A percentile compares a stretch with the other conserved stretches of the same genome.
These are phyloP conservation scores for Hypoxylon sp. DNA, from an alignment of 2,329 filamentous ascomycete species.

Conservation along the genomic window DNA sequence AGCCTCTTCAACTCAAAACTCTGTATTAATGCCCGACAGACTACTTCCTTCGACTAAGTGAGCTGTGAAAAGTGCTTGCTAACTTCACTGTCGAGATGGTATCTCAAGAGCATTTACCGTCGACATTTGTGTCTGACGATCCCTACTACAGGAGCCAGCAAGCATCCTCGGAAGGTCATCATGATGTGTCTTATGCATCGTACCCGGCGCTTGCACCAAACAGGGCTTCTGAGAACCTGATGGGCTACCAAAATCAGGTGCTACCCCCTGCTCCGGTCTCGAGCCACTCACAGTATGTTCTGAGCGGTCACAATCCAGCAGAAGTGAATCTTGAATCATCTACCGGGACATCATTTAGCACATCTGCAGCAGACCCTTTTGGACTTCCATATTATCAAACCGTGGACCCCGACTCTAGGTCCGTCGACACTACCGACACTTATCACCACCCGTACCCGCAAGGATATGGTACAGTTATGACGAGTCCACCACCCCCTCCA, in stretches of 20 bases:
- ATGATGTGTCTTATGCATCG: constrained; percentile 43
- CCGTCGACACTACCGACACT: constrained; percentile 39
- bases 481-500: constrained; percentile 43
- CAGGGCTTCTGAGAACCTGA: constrained; percentile 40
- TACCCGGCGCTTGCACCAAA: constrained; percentile 38
- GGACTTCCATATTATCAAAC: constrained; percentile 46
- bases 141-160: constrained; percentile 44
- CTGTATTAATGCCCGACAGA: constrained; percentile 9
- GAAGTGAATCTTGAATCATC: constrained; percentile 47
- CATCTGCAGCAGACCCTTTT: constrained; percentile 45
- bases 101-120: constrained; percentile 44
- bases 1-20: constrained; percentile 19
- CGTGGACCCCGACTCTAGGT: constrained; percentile 44
- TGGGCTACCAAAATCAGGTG: constrained; percentile 45
- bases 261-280: constrained; percentile 43
- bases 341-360: constrained; percentile 42
- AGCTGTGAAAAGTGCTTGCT: constrained; percentile 25
- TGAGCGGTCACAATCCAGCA: constrained; percentile 43
- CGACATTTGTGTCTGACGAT: constrained; percentile 45
- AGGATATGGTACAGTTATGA: constrained; percentile 41
- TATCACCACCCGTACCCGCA: constrained; percentile 48
- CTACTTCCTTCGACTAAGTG: constrained; percentile 3
- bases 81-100: constrained; percentile 43
- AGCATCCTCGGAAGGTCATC: constrained; percentile 41
- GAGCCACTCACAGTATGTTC: constrained; percentile 41